These are phyloP conservation scores for Helminthosporium solani DNA, from an alignment of 2,329 filamentous ascomycete species.

Conservation along the genomic window DNA sequence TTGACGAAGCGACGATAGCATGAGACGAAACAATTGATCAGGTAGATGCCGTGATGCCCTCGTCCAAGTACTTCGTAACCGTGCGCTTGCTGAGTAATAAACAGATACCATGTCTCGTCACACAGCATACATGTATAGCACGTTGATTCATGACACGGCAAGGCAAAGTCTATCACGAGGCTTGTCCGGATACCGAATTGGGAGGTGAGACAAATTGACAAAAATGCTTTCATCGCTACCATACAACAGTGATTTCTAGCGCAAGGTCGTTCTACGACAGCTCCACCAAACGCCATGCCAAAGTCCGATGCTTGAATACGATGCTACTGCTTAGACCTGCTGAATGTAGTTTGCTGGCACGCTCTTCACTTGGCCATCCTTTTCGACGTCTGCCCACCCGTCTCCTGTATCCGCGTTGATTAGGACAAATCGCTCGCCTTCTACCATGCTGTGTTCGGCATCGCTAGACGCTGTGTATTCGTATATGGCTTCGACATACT, in stretches of 20 bases:
- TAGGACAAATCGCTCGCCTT: conserved; percentile 89
- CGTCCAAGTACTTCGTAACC: no score
- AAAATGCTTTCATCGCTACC: background rate
- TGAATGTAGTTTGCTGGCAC: conserved; percentile 94
- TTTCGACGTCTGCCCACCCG: conserved; percentile 96
- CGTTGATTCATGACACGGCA: background rate
- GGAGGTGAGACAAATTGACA: background rate
- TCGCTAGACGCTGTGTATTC: conserved; percentile 86
- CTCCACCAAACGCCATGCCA: conserved; percentile 7
- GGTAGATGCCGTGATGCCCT: no score
- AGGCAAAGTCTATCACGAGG: background rate
- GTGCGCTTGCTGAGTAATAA: background rate
- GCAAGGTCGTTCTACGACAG: background rate
- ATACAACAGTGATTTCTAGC: background rate
- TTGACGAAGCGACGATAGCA: no score
- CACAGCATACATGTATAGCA: background rate
- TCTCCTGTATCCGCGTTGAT: conserved; percentile 86
- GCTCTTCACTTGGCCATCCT: conserved; percentile 79
- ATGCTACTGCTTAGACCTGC: conserved; percentile 54
- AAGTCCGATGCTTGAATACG: conserved; percentile 1
- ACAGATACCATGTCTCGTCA: no score
- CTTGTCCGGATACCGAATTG: background rate
- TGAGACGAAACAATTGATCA: no score
- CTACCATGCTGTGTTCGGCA: conserved; percentile 82
- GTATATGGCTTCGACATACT: conserved; percentile 90